Evolutionary conservation across 2,329 filamentous ascomycete genomes (phyloP), one percentile per base, ranked within the genome.

Genomic region (Furcasterigmium sp.): DNA sequence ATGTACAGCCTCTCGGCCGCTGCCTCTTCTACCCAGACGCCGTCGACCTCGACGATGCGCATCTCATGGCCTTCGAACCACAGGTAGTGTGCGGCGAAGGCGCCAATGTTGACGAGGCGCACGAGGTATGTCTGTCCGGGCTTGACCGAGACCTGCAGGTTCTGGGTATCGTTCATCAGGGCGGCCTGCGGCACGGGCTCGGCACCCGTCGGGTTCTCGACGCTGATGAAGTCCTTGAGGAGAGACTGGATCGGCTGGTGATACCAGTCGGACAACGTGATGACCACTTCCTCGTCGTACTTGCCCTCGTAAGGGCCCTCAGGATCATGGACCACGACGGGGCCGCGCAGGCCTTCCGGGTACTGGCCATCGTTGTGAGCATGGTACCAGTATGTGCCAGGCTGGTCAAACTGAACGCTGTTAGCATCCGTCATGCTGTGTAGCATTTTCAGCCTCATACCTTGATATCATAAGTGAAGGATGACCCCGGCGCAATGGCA

Each of bases 221-320:
- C 50, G 40, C 63, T 70, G 36, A 76, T 57, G 48, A 79, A 79
- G 23, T 63, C 45, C 3, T 62, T 56, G 37, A 75, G 61, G 3
- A 80, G 61, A 3, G 56, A 56, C 0, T 66, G 63, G 65, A 79
- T 76, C 52, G 79, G 63, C 18, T 73, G 63, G 46, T 82, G 77
- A 52, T 82, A 81, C 78, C 78, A 82, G 51, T 82, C 78, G 2
- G 73, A 75, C 26, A 81, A 51, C 0, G 75, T 78, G n/a, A 82
- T 48, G 1, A 73, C 63, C n/a, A 76, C 55, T 54, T 80, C 74
- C 26, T 76, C 70, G 35, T 80, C 75, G 44, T 71, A 72, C 30
- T 69, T 55, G 32, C 61, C 61, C 29, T 62, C 59, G 55, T 74
- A 76, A 1, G 72, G 73, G 3, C 66, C 60, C 1, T 72, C 56